Percentiles rank a stretch among this genome's conserved stretches.
Conservation (phyloP, 768 basidiomycete species). For the Stropharia rugosoannulata region DNA sequence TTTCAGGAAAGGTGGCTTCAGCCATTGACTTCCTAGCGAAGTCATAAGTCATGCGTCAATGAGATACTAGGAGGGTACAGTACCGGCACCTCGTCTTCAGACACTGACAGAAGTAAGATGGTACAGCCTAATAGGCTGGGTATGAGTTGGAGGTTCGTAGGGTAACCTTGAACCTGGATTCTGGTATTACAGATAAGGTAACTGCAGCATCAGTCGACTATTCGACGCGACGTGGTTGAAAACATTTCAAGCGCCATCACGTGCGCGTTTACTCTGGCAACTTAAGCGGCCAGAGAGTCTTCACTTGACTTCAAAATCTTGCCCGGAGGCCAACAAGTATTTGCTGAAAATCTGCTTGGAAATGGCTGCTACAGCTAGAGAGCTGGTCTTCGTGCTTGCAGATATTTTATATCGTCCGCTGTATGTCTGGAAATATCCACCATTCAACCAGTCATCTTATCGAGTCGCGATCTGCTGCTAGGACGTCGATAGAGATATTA, state of each 20-base stretch:
- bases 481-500: constrained; percentile 58
- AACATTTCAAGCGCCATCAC: constrained; percentile 26
- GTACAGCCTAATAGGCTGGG: not conserved
- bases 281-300: no score
- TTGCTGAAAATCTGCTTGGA: no score
- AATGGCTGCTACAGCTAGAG: not conserved
- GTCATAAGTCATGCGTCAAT: constrained; percentile 2
- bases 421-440: constrained; percentile 19
- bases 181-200: not conserved
- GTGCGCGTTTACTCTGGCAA: no score
- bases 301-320: no score
- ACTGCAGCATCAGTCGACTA: not conserved
- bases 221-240: constrained; percentile 25
- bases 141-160: not conserved
- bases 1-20: constrained; percentile 26
- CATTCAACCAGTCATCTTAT: constrained; percentile 7
- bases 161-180: not conserved
- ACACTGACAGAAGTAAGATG: not conserved
- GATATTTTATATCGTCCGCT: constrained; percentile 23
- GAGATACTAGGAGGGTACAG: not conserved
- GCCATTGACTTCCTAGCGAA: constrained; percentile 19
- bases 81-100: constrained; percentile 4
- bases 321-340: no score
- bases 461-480: constrained; percentile 17
- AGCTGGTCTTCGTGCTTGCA: constrained; percentile 20